Evolutionary conservation across 768 basidiomycete genomes (phyloP), one percentile per base, ranked within the genome.

Genomic region (Agaricus subrufescens): DNA sequence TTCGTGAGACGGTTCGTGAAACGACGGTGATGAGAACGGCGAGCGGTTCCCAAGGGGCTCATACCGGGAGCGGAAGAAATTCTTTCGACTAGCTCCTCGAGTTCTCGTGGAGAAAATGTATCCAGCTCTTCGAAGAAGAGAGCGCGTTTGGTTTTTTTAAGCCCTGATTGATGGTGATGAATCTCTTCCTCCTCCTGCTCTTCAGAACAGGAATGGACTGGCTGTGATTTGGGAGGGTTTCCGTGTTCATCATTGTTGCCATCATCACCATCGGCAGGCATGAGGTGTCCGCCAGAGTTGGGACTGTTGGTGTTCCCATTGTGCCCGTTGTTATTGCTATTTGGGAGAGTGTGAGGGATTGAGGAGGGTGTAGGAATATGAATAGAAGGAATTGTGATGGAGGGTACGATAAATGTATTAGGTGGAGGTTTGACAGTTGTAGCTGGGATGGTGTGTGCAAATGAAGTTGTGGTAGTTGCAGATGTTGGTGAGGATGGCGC

Each of bases 281-380:
- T 34, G 11, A 34, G 11, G 11, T 34, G 34, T 4, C 34, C 34
- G 19, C 45, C 45, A 46, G 45, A 46, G 26, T 29, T 25, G 15
- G 23, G 25, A 11, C 47, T 29, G 34, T 31, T 37, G 0, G 40
- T 5, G 31, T 43, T 27, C 26, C 10, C 12, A 45, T 43, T 42
- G 0, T 8, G 34, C 40, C 38, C 46, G 42, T 34, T 39, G 10
- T 14, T 38, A n/a, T 38, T 55, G 12, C 15, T 25, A 39, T 15
- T 38, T 23, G 29, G 31, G 29, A 49, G 15, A 26, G 38, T 7
- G 31, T n/a, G 19, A 26, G 48, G 53, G 1, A 54, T 26, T 11
- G 48, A 44, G 58, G 60, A 44, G 58, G 60, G 43, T 43, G 46
- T 52, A 37, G 57, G 58, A 50, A 61, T 60, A 31, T 57, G 29